Percentiles rank a stretch among this genome's conserved stretches.
Conservation (phyloP, 352 stramenopile genomes). For the Blastocystis hominis region DNA sequence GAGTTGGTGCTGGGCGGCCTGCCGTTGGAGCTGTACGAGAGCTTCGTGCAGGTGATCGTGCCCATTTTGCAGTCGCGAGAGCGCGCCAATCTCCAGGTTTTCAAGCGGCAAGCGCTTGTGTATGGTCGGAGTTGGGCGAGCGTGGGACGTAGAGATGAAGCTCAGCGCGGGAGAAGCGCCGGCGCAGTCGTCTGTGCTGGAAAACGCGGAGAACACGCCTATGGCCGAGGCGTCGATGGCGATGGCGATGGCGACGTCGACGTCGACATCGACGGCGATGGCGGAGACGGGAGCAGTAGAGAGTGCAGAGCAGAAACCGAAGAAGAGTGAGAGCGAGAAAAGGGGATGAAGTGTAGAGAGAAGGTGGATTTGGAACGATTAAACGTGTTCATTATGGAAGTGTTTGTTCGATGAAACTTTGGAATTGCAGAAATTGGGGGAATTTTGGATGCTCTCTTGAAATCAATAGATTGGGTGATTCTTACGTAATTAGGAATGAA, state of each 20-base stretch:
- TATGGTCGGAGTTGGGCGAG: background rate
- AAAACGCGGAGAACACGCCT: background rate
- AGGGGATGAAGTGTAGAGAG: conserved; percentile 10
- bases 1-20: conserved; percentile 13
- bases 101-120: background rate
- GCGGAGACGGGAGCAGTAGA: background rate
- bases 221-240: background rate
- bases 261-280: background rate
- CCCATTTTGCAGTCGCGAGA: conserved; percentile 28
- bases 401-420: background rate
- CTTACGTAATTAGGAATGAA: conserved; percentile 32
- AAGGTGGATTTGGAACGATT: conserved; percentile 45
- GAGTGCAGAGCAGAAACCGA: background rate
- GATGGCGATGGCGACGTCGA: background rate
- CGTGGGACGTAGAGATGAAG: conserved; percentile 20
- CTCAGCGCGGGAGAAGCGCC: background rate
- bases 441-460: background rate
- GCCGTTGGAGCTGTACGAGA: conserved; percentile 39
- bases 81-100: background rate
- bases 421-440: background rate
- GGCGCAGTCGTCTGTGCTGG: background rate
- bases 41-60: conserved; percentile 26
- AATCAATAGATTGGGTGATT: background rate
- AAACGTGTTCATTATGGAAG: background rate
- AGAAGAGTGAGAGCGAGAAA: background rate